Evolutionary conservation across 495 filamentous ascomycete genomes (phyloP), one percentile per base, ranked within the genome.

Genomic region (Aspergillus conjunctus): DNA sequence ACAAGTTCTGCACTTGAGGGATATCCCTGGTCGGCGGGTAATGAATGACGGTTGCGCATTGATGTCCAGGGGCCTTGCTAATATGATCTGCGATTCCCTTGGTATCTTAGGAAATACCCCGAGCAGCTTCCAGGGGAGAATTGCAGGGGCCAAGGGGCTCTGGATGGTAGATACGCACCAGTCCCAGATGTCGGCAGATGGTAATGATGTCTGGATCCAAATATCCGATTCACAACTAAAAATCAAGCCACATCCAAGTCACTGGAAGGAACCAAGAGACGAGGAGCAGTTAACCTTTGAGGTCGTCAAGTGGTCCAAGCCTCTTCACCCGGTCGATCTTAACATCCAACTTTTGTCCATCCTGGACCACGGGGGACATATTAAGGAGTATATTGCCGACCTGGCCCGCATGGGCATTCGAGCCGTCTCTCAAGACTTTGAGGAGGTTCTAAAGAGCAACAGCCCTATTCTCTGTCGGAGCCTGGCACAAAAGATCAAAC

Each of bases 41-140:
- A 95, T 95, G 91, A 92, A 92, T 61, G 91, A 95, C 65, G 91
- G 91, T 5, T 91, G 91, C 53, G 89, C 85, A 14, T 73, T 86
- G 30, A 88, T 92, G 71, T 94, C 91, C 0, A 76, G 78, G 37
- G 69, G 70, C 4, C 78, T 91, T 21, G 91, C 89, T 7, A 73
- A 77, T 21, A 74, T 77, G 37, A 81, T 93, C 14, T 81, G 82
- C 9, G 77, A 87, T 34, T 65, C 68, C 2, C 77, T 93, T 33
- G 83, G 84, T 0, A 77, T 92, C 7, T 64, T 76, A 4, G 71
- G 78, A 0, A 78, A 80, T 43, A 80, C 87, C 0, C 91, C 93
- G 0, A 88, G 87, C 56, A 84, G 81, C 7, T 88, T 95, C 53
- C 93, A 97, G 73, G 93, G 80, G 11, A 81, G 93, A 43, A 86